Evolutionary conservation across 176 grass and related monocot genomes (phyloP), one percentile per base, ranked within the genome.

Genomic region (Alloteropsis semialata): DNA sequence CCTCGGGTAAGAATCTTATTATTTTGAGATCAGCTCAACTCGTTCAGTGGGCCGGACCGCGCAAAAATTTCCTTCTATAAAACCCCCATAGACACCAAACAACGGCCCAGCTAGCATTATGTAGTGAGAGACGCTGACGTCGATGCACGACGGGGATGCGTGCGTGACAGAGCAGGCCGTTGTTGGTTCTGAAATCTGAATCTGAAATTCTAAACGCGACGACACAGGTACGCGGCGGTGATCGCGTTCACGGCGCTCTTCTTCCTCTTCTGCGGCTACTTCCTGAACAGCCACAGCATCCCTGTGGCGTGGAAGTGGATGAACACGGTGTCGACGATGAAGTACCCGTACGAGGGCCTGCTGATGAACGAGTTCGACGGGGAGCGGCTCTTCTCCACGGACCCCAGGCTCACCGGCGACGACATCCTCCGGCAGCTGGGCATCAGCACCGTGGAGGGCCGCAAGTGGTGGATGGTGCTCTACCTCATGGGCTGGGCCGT

Each of bases 201-300:
- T n/a, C n/a, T n/a, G n/a, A n/a, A n/a, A n/a, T n/a, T 15, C 6
- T 56, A 32, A 32, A 12, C 55, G 22, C 10, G 9, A 30, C 6
- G 13, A 14, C 7, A 12, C 81, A 89, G 88, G 73, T 89, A 92
- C 37, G 90, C 90, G 3, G 83, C 90, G 60, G 90, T 92, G 59
- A 92, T 92, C 83, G 90, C 90, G 8, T 86, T 92, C 90, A 92
- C 90, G 58, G 88, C 92, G 65, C 86, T 94, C 71, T 94, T 91
- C 92, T 94, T 91, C 78, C 85, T 92, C 62, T 89, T 89, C 79
- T 89, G 86, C 79, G 86, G 83, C 58, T 92, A 92, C 79, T 92
- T 89, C 86, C 27, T 92, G 14, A 37, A 69, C 90, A 92, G 86
- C 86, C 19, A 86, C 36, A 83, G 74, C 90, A 92, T 86, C 43